These are phyloP conservation scores for Aspergillus alliaceus DNA, from an alignment of 2,329 filamentous ascomycete genomes.

Conservation along the genomic window DNA sequence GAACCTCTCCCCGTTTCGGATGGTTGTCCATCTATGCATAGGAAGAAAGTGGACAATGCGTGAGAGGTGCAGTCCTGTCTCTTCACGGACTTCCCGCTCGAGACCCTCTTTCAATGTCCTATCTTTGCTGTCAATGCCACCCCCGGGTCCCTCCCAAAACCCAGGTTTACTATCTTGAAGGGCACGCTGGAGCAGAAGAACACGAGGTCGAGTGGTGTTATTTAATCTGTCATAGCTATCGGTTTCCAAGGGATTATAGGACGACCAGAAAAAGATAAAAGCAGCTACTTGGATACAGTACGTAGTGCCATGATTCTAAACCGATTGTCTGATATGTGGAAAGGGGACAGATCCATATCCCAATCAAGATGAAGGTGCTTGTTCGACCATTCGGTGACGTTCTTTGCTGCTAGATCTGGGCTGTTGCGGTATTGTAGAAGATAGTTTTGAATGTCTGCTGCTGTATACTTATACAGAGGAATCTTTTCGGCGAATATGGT, in stretches of 20 bases:
- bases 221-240: no score
- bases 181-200: conserved; percentile 2
- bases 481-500: not conserved
- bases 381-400: not conserved
- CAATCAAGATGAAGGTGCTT: conserved; percentile 3
- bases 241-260: no score
- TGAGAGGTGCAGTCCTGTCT: conserved; percentile 3
- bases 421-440: conserved; percentile 3
- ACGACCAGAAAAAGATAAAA: not conserved
- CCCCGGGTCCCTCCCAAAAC: not conserved
- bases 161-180: not conserved
- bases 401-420: not conserved
- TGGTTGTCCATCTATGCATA: not conserved
- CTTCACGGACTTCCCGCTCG: not conserved
- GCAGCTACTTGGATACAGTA: not conserved
- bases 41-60: not conserved
- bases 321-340: not conserved
- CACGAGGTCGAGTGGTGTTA: not conserved
- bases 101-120: not conserved
- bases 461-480: not conserved
- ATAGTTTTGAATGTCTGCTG: conserved; percentile 6
- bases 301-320: not conserved
- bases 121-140: not conserved
- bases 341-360: not conserved
- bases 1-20: not conserved